Evolutionary conservation across 164 flowering plant genomes (phyloP), one percentile per base, ranked within the genome.

Genomic region (Vitis cinerea): DNA sequence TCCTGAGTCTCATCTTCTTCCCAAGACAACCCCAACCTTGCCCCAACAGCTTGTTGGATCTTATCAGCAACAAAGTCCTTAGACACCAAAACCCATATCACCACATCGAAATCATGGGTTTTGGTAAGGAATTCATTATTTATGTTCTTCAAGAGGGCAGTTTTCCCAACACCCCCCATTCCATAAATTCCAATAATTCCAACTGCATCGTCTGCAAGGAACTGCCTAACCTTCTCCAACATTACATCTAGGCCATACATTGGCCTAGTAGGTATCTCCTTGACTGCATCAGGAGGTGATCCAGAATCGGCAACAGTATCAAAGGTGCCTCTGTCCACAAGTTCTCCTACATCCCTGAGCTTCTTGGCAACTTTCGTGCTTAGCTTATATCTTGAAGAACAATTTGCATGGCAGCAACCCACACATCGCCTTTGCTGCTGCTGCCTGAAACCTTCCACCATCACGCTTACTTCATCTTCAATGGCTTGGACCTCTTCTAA

Each of bases 121-220:
- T 13, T 63, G 15, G 72, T 68, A 6, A 76, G 68, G 14, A 77
- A 60, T 37, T 52, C 59, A 44, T 77, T 77, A 61, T 77, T 68
- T 2, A 70, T 54, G n/a, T 10, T 49, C 73, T 70, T 72, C 60
- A 73, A 50, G 8, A 77, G 76, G 6, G 80, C 73, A 1, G 80
- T 77, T 61, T 77, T 77, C 9, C 80, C 80, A 2, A 70, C 71
- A 13, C 80, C 76, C 13, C 80, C 74, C 72, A 72, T 68, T n/a
- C 79, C 79, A 54, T 64, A 68, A 31, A 77, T 61, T 3, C 70
- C 79, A 61, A 77, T 55, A 5, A 61, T 65, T 31, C 76, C 70
- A 9, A 44, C 61, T 37, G 61, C 70, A 62, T 73, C 77, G 0
- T 66, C 77, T 12, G n/a, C 66, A 19, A 69, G 67, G 50, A 61